A percentile compares a stretch with the other conserved stretches of the same genome.
Conservation (phyloP, 208 protist genomes). For the Trypanosoma mega region DNA sequence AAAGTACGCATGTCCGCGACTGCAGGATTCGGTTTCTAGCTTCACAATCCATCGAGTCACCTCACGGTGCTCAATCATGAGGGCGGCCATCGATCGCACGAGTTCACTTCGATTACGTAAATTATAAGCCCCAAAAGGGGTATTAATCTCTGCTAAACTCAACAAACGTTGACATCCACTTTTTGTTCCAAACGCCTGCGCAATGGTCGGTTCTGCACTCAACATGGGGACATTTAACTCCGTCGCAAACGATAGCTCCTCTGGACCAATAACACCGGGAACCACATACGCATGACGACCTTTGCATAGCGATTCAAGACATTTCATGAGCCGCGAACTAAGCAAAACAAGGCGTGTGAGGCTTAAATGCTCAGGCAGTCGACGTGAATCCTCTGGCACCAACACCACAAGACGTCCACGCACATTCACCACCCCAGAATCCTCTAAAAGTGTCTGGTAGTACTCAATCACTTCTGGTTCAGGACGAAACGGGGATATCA, state of each 20-base stretch:
- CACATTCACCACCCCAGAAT: conserved; percentile 56
- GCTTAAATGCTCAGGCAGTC: conserved; percentile 70
- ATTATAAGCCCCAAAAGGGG: conserved; percentile 53
- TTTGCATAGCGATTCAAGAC: conserved; percentile 59
- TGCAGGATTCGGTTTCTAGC: conserved; percentile 85
- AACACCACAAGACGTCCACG: conserved; percentile 69
- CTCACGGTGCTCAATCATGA: conserved; percentile 74
- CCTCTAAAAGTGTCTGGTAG: conserved; percentile 68
- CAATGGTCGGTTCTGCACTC: conserved; percentile 65
- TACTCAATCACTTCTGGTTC: conserved; percentile 82
- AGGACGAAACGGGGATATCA: conserved; percentile 73
- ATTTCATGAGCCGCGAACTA: conserved; percentile 78
- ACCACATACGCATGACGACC: conserved; percentile 79
- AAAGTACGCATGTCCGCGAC: conserved; percentile 87
- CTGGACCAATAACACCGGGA: conserved; percentile 78
- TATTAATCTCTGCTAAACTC: conserved; percentile 74
- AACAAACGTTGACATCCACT: conserved; percentile 74
- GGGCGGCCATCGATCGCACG: conserved; percentile 48
- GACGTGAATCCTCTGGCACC: conserved; percentile 72
- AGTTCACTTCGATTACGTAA: conserved; percentile 61
- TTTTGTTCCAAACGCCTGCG: conserved; percentile 84
- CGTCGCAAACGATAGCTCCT: conserved; percentile 83
- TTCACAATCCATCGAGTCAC: conserved; percentile 87
- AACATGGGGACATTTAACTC: conserved; percentile 87
- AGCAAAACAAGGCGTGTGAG: conserved; percentile 75